Evolutionary conservation across 106 monocot species (phyloP).

Genomic region (Dendrobium nobile): DNA sequence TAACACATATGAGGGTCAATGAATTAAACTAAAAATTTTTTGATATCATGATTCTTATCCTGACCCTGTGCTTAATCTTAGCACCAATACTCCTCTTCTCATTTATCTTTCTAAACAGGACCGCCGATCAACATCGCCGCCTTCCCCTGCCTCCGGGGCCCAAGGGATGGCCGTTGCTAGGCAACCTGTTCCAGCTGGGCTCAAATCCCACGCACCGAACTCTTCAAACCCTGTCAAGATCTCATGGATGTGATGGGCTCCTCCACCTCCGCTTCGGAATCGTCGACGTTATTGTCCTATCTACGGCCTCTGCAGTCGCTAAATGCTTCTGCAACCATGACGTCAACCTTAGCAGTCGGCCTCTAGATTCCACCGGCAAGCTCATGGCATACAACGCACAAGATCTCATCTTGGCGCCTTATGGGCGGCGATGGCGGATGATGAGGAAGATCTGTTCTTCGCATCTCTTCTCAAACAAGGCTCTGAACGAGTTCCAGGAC

Average conservation of each 20-base stretch:
- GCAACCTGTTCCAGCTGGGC: conserved; percentile 46
- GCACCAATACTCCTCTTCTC: neutral
- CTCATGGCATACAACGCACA: conserved; percentile 8
- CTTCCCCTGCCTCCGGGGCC: conserved; percentile 33
- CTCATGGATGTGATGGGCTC: conserved; percentile 27
- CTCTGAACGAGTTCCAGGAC: conserved; percentile 27
- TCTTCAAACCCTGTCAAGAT: conserved; percentile 16
- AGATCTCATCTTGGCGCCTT: conserved; percentile 46
- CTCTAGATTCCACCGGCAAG: conserved; percentile 23
- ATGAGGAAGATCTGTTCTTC: conserved; percentile 37
- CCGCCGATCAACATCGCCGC: neutral
- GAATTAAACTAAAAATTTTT: no score
- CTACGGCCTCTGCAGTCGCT: conserved; percentile 22
- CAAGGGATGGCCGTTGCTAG: conserved; percentile 40
- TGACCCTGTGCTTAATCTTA: neutral
- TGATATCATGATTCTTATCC: no score
- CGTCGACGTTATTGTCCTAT: conserved; percentile 27
- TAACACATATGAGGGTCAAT: no score
- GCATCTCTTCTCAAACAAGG: conserved; percentile 49
- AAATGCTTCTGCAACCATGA: conserved; percentile 38
- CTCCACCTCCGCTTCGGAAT: conserved; percentile 37
- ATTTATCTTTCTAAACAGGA: neutral
- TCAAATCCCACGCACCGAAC: conserved; percentile 32
- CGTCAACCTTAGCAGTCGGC: conserved; percentile 31
- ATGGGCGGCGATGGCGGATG: conserved; percentile 47